Base-by-base conservation (phyloP, 73 alveolate genomes). In the Diophrys appendiculata region DNA sequence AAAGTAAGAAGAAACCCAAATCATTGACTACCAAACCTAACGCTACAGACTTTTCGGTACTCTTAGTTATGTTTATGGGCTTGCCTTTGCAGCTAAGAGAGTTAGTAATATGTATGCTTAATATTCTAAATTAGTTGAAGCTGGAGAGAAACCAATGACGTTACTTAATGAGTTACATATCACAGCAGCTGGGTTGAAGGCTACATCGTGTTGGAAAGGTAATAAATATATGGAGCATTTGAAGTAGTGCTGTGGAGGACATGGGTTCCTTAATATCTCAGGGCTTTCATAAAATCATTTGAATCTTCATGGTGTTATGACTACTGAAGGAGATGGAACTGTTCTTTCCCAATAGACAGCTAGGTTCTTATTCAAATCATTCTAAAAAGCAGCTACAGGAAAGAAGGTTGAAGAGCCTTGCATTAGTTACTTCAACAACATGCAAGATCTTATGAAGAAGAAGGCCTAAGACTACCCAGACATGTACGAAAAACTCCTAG, bases 191-290 rank as follows among this genome's bases (percentile, higher is more conserved):
- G 87, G 84, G 1, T 29, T 84, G 35, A 84, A 84, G 43, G 82
- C 80, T 8, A 25, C 54, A 0, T 32, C 83, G 0, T 64, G 87
- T 3, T 84, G 92, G 92, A 29, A 60, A 11, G 80, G 55, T 0
- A 72, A 55, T n/a, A 43, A 76, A 29, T 74, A 26, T 29, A 77
- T 73, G 8, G 92, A 84, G 68, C 53, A 32, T 34, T 24, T 84
- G 31, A 84, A 84, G 75, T 68, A 83, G 54, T 18, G 86, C n/a
- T 83, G 91, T 31, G 91, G 91, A 23, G 91, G 91, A 2, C 91
- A 82, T 65, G 91, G 91, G 67, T 82, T 75, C 71, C 81, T 82
- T 22, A 33, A 82, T 25, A 43, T 82, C n/a, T 22, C 86, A 18
- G 91, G 91, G 65, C 28, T 82, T 1, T 30, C 77, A 1, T 32